Percentiles rank a stretch among this genome's conserved stretches.
phyloP scores from a whole-genome alignment of 2,329 filamentous ascomycete genomes.

The Trichoderma sp. region DNA sequence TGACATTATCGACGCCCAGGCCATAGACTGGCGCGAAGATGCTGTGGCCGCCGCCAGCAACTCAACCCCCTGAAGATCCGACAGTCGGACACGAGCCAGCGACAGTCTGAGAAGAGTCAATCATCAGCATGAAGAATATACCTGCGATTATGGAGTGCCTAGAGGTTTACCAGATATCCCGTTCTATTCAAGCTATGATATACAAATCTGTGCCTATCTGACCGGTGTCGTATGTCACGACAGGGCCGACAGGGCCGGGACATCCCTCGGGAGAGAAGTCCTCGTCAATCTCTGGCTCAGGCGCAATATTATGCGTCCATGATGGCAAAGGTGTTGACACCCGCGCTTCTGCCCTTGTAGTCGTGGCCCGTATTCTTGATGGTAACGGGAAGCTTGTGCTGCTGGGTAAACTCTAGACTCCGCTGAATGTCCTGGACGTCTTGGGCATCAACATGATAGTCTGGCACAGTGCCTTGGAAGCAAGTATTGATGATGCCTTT shows the following conservation, averaged over 20 bases:
- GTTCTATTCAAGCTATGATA: not conserved
- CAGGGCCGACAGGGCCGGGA: not conserved
- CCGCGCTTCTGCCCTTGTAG: conserved; percentile 26
- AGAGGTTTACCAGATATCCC: no score
- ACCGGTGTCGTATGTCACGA: not conserved
- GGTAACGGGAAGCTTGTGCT: conserved; percentile 22
- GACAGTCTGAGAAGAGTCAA: not conserved
- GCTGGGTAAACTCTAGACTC: conserved; percentile 17
- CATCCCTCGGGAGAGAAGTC: conserved; percentile 11
- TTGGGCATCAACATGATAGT: not conserved
- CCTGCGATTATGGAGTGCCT: no score
- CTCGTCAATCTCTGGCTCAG: conserved; percentile 13
- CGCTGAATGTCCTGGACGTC: conserved; percentile 6
- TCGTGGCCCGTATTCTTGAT: conserved; percentile 28
- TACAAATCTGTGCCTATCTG: not conserved
- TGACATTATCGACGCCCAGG: conserved; percentile 44
- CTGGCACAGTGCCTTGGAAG: not conserved
- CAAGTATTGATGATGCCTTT: conserved; percentile 11
- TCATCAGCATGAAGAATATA: not conserved
- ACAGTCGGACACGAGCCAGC: conserved; percentile 31
- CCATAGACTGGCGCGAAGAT: conserved; percentile 49
- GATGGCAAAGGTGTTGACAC: conserved; percentile 20
- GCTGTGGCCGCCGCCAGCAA: conserved; percentile 52
- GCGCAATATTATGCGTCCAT: conserved; percentile 27
- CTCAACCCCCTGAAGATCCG: conserved; percentile 36